Evolutionary conservation across 305 asterid species (phyloP).

Genomic region (Fraxinus sp.): DNA sequence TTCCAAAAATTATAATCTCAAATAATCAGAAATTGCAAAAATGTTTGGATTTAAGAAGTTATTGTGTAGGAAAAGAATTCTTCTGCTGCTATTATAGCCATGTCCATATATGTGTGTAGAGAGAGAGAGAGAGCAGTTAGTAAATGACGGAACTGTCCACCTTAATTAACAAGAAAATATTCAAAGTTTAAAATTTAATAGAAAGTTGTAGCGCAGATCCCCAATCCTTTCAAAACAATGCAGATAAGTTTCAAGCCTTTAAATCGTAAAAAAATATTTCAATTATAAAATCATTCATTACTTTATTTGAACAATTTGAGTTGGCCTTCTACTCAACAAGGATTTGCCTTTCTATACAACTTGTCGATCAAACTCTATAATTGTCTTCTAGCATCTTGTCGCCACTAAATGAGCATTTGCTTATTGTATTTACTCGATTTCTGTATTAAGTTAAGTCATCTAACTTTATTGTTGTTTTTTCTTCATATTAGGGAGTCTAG

Average conservation of each 20-base stretch:
- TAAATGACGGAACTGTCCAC: not conserved
- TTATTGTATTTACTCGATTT: not conserved
- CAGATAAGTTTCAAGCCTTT: not conserved
- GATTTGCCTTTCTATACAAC: no score
- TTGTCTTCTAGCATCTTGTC: not conserved
- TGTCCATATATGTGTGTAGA: not conserved
- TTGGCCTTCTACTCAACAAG: no score
- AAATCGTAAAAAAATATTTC: not conserved
- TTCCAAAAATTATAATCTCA: no score
- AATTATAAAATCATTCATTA: no score
- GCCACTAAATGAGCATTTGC: not conserved
- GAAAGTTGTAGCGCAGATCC: not conserved
- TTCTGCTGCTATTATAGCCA: constrained; percentile 17
- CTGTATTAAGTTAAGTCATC: no score
- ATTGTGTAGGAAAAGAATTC: not conserved
- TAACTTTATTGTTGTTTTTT: no score
- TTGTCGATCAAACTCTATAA: not conserved
- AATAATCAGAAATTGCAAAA: not conserved
- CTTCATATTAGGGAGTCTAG: no score
- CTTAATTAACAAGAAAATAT: not conserved
- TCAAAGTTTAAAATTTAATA: not conserved
- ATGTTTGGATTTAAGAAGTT: constrained; percentile 16
- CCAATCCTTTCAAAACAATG: not conserved
- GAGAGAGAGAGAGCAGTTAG: not conserved
- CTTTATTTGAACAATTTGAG: no score